phyloP scores from a whole-genome alignment of 2,329 filamentous ascomycete genomes.

The Curvularia sp. region DNA sequence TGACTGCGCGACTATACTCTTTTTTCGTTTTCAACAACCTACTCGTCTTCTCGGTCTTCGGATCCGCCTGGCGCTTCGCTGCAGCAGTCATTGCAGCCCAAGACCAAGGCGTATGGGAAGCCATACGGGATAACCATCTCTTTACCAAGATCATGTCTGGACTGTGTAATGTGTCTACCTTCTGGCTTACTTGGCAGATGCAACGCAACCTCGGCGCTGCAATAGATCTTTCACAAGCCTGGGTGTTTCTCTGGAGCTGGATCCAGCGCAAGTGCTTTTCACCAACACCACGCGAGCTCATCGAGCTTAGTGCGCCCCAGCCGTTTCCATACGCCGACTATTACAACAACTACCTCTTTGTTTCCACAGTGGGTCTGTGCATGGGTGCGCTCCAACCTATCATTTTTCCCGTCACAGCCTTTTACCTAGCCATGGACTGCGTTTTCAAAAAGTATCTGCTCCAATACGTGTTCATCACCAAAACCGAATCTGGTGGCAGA shows the following conservation, averaged over 20 bases:
- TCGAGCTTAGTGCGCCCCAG: conserved; percentile 90
- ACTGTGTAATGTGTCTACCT: conserved; percentile 81
- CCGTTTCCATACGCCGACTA: conserved; percentile 94
- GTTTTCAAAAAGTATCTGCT: conserved; percentile 94
- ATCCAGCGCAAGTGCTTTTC: conserved; percentile 80
- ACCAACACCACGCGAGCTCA: conserved; percentile 88
- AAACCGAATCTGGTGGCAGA: conserved; percentile 90
- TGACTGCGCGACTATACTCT: conserved; percentile 87
- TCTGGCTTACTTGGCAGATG: conserved; percentile 89
- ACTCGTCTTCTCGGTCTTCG: conserved; percentile 90
- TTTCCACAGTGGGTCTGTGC: conserved; percentile 83
- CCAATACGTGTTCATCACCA: conserved; percentile 86
- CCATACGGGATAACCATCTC: conserved; percentile 70
- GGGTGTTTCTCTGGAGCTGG: conserved; percentile 80
- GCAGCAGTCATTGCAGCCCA: conserved; percentile 66
- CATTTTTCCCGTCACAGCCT: conserved; percentile 80
- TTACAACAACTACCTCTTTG: conserved; percentile 97
- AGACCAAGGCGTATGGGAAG: conserved; percentile 67
- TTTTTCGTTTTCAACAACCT: conserved; percentile 99
- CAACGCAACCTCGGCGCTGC: conserved; percentile 86
- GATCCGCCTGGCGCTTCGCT: conserved; percentile 81
- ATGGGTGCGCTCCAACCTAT: conserved; percentile 87
- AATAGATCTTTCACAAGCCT: conserved; percentile 85
- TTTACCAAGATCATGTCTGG: conserved; percentile 72
- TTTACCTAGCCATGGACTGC: conserved; percentile 87